Evolutionary conservation across 2,329 filamentous ascomycete species (phyloP), one percentile per base, ranked within the genome.

Genomic region (Paecilomyces formosus): DNA sequence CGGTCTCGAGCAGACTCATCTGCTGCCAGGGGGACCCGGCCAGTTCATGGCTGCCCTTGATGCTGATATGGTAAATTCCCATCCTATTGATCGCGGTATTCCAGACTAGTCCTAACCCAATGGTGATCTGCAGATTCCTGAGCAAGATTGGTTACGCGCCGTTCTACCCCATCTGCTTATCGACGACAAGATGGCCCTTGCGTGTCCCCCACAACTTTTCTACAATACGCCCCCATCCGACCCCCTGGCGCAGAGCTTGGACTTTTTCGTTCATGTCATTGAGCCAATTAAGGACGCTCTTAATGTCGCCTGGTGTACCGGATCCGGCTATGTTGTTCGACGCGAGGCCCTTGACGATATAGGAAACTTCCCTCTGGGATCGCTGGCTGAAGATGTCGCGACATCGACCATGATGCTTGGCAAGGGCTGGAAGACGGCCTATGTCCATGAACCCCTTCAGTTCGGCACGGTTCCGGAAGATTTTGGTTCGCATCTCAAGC

Each of bases 1-100:
- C 58, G 85, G 82, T 33, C 70, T 84, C 21, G 79, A 83, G 15
- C 75, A 79, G 57, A 75, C 79, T 3, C 74, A 76, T 15, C 66
- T 71, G n/a, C 71, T 85, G 31, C 80, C 81, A 1, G 82, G 81
- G 18, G 83, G 83, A 24, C 75, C 81, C n/a, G 76, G 77, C 49
- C 76, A 82, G 64, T 86, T 78, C 68, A 82, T 87, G 67, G 85
- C 84, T n/a, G 82, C 82, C 45, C 73, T 88, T 33, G 85, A 88
- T 66, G 85, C 85, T 21, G 85, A 88, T 66, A 88, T 88, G 85
- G 68, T 70, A 62, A 63, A 60, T 55, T 21, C 13, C 33, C 24
- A 26, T 26, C 24, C 24, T 26, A 26, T 26, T 26, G 3, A 4
- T 26, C 24, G 24, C 24, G 6, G 24, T 26, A 21, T n/a, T n/a